Base-by-base conservation (phyloP, 805 yeast species). In the Saturnispora hagleri region DNA sequence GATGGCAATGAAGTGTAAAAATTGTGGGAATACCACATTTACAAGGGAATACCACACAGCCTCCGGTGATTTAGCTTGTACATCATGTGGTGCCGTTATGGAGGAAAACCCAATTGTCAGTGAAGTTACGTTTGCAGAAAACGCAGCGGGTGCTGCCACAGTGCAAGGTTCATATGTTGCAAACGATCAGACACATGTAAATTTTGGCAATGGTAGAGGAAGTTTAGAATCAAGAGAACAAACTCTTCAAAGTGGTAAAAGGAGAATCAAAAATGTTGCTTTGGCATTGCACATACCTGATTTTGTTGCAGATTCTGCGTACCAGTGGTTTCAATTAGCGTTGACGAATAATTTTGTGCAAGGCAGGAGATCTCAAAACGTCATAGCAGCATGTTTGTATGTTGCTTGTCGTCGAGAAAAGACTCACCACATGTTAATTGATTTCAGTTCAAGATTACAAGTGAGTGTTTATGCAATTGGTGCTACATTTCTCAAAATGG, bases 281-380 rank as follows among this genome's bases (percentile, higher is more conserved):
- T 74, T 76, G 43, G 87, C 89, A 3, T 72, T 93, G 53, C 72
- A 72, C 34, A 89, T 95, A 52, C 89, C 96, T 2, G 96, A 88
- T 45, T 84, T 81, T 64, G 82, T 91, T 12, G 77, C 89, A 2
- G 96, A 87, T 53, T 82, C 91, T 12, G 97, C 97, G 0, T 77
- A 80, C 59, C 87, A 86, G 53, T 89, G 96, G 91, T 95, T 88
- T 68, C 82, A 82, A 58, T 71, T 89, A 51, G 98, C 98, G 0
- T 73, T 95, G 28, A 77, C 89, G 2, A 78, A 84, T 57, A 90
- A 89, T 64, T 93, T 93, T 65, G 98, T 93, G 24, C 96, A 91
- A 66, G 99, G 99, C n/a, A 76, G 99, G 60, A 72, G 93, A 55
- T 89, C 97, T 2, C 97, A 90, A 64, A 90, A 91, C 63, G 98